Evolutionary conservation across 1,139 yeast genomes (phyloP).

Genomic region (Saccharomyces pastorianus): DNA sequence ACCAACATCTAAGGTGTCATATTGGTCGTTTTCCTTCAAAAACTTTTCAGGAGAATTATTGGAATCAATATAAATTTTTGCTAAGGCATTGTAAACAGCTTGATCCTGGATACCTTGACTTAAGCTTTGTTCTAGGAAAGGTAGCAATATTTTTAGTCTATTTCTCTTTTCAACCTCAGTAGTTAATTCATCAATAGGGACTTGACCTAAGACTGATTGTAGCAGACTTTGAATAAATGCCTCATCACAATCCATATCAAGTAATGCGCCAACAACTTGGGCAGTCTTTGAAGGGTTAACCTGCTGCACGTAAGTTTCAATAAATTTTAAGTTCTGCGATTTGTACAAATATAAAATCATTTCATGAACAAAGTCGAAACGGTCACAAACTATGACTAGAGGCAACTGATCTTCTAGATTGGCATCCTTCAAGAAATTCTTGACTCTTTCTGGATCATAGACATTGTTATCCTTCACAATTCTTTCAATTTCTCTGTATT

Average conservation of each 20-base stretch:
- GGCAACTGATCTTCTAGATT: conserved; percentile 93
- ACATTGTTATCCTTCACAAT: conserved; percentile 89
- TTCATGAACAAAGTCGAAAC: conserved; percentile 87
- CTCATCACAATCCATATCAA: conserved; percentile 97
- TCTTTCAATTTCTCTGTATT: conserved; percentile 89
- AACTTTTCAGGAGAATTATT: conserved; percentile 96
- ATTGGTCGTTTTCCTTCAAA: conserved; percentile 79
- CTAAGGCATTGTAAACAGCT: conserved; percentile 89
- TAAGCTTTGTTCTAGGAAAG: conserved; percentile 85
- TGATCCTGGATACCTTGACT: conserved; percentile 84
- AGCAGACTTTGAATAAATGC: conserved; percentile 71
- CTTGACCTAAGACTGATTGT: conserved; percentile 85
- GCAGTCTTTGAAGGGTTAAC: conserved; percentile 95
- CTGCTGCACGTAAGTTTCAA: conserved; percentile 95
- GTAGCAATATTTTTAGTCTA: conserved; percentile 81
- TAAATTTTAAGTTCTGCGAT: conserved; percentile 89
- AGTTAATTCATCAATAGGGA: conserved; percentile 83
- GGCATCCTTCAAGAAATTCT: conserved; percentile 91
- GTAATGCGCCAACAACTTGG: conserved; percentile 89
- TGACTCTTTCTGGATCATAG: conserved; percentile 94
- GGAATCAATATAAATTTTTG: conserved; percentile 94
- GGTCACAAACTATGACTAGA: conserved; percentile 90
- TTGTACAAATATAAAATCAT: conserved; percentile 87
- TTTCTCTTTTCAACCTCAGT: conserved; percentile 94
- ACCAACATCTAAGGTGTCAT: conserved; percentile 91